phyloP scores from a whole-genome alignment of 1,284 basidiomycete genomes.

The Moesziomyces parantarcticus region DNA sequence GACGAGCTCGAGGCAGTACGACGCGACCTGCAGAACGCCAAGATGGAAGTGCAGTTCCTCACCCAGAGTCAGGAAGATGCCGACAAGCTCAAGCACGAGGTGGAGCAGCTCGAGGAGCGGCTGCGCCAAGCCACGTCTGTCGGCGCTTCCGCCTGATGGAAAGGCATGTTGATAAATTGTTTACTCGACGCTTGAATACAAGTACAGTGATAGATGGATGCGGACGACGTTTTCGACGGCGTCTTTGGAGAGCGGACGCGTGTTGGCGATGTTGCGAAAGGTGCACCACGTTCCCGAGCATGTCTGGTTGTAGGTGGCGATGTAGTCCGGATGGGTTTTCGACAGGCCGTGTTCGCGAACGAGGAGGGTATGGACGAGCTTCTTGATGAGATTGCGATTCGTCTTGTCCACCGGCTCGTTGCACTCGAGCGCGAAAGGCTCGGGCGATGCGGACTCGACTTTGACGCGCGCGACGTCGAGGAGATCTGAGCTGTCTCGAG shows the following conservation, averaged over 20 bases:
- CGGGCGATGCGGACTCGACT: slow-evolving; percentile 28
- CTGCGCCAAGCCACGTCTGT: slow-evolving; percentile 9
- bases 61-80: slow-evolving; percentile 33
- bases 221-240: slow-evolving; percentile 39
- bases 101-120: slow-evolving; percentile 33
- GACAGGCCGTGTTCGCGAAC: slow-evolving; percentile 26
- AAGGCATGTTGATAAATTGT: neutral
- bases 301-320: slow-evolving; percentile 51
- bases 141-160: slow-evolving; percentile 7
- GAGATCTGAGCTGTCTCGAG: slow-evolving; percentile 4
- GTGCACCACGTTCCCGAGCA: slow-evolving; percentile 55
- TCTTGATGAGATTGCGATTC: slow-evolving; percentile 47
- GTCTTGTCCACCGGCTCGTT: slow-evolving; percentile 27
- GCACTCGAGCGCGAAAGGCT: slow-evolving; percentile 21
- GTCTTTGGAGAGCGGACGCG: slow-evolving; percentile 22
- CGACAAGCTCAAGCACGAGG: slow-evolving; percentile 40
- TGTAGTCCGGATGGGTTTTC: slow-evolving; percentile 48
- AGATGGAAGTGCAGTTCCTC: slow-evolving; percentile 44
- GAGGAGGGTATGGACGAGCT: slow-evolving; percentile 37
- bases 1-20: slow-evolving; percentile 25
- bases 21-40: slow-evolving; percentile 46
- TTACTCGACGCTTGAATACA: slow-evolving; percentile 27
- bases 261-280: slow-evolving; percentile 31
- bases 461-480: slow-evolving; percentile 34
- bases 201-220: slow-evolving; percentile 42